Percentiles rank a stretch among this genome's conserved stretches.
Evolutionary conservation across 805 yeast genomes (phyloP).

Genomic region (Danielozyma ontarioensis): DNA sequence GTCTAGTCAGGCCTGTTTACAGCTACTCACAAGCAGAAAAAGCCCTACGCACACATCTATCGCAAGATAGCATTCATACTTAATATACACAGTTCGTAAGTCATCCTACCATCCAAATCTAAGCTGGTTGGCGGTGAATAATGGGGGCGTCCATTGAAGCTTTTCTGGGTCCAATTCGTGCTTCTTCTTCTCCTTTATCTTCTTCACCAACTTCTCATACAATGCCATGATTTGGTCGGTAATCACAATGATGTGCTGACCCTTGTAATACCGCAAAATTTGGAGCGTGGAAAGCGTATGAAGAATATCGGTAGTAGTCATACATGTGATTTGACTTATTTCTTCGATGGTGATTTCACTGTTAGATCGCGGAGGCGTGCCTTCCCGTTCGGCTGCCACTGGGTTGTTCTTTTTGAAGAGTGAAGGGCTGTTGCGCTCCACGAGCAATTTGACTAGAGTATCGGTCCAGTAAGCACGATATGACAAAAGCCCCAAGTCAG

Average conservation of each 20-base stretch:
- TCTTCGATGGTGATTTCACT: constrained; percentile 82
- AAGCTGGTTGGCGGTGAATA: constrained; percentile 90
- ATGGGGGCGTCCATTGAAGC: constrained; percentile 91
- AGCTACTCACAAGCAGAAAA: too few species aligned
- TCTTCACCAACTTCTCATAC: constrained; percentile 57
- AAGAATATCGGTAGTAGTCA: constrained; percentile 94
- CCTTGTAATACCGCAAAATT: constrained; percentile 87
- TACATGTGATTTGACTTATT: constrained; percentile 76
- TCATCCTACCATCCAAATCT: constrained; percentile 97
- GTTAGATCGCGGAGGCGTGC: constrained; percentile 12
- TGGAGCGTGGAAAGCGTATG: constrained; percentile 91
- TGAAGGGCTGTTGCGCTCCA: constrained; percentile 46
- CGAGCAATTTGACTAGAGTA: constrained; percentile 66
- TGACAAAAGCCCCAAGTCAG: constrained; percentile 88
- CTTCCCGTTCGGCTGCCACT: constrained; percentile 8
- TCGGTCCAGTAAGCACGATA: constrained; percentile 98
- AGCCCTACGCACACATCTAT: too few species aligned
- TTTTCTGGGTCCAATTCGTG: constrained; percentile 69
- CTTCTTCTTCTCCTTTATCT: constrained; percentile 59
- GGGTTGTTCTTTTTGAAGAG: constrained; percentile 35
- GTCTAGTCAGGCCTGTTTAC: too few species aligned
- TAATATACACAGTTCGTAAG: too few species aligned
- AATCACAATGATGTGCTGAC: constrained; percentile 84
- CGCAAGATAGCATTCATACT: too few species aligned
- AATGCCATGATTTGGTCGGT: constrained; percentile 77